Conservation (phyloP, 1,139 yeast genomes). For the Geotrichum fermentans region DNA sequence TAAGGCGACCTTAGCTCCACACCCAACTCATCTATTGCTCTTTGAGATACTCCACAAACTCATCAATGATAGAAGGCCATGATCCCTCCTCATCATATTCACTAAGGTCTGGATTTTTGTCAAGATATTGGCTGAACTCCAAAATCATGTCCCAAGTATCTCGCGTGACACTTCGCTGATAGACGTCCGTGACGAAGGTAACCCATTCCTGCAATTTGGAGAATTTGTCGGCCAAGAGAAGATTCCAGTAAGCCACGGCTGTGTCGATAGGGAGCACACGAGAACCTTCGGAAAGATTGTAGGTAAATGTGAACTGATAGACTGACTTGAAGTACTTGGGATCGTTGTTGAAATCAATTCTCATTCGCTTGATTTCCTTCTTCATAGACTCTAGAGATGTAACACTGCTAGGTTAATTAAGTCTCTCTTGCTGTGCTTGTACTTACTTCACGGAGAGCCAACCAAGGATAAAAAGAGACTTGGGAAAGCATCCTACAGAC, state of each 20-base stretch:
- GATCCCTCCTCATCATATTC: slow-evolving; percentile 72
- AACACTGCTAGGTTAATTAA: slow-evolving; percentile 31
- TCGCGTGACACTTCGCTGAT: slow-evolving; percentile 49
- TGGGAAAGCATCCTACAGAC: slow-evolving; percentile 55
- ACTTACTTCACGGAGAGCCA: slow-evolving; percentile 46
- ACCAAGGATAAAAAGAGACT: slow-evolving; percentile 47
- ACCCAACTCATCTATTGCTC: slow-evolving; percentile 2
- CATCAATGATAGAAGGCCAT: slow-evolving; percentile 90
- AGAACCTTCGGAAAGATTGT: slow-evolving; percentile 58
- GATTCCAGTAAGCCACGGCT: slow-evolving; percentile 74
- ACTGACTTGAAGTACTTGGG: slow-evolving; percentile 48
- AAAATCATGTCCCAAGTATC: slow-evolving; percentile 87
- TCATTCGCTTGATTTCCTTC: slow-evolving; percentile 40
- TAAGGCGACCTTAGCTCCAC: no score
- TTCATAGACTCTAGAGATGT: slow-evolving; percentile 50
- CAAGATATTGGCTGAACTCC: slow-evolving; percentile 55
- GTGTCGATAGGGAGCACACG: slow-evolving; percentile 55
- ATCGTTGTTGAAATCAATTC: slow-evolving; percentile 38
- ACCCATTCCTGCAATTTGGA: slow-evolving; percentile 49
- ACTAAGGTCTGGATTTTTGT: slow-evolving; percentile 48
- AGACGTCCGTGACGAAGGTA: slow-evolving; percentile 42
- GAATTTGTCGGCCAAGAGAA: slow-evolving; percentile 47
- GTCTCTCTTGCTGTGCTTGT: slow-evolving; percentile 19
- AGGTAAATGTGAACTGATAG: slow-evolving; percentile 67
- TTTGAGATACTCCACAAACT: slow-evolving; percentile 56